Evolutionary conservation across 805 yeast species (phyloP).

Genomic region (Trichomonascus vanleenenianus): DNA sequence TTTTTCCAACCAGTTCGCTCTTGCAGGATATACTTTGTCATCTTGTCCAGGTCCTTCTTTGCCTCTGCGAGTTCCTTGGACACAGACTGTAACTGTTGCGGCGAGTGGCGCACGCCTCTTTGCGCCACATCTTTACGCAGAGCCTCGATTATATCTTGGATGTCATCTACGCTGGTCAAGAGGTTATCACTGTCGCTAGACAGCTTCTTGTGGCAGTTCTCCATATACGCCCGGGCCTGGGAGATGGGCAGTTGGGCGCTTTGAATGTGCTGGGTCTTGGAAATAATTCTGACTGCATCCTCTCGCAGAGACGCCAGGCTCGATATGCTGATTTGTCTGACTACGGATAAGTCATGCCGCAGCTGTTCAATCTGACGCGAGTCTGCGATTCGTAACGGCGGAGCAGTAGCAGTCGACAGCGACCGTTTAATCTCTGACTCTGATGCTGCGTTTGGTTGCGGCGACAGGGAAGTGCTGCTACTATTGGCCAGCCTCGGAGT

Average conservation of each 20-base stretch:
- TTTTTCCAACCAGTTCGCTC: conserved; percentile 85
- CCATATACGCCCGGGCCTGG: conserved; percentile 49
- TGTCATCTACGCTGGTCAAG: conserved; percentile 75
- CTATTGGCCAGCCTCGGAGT: background rate
- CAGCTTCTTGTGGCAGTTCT: conserved; percentile 60
- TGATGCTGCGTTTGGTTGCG: no score
- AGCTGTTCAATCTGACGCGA: conserved; percentile 11
- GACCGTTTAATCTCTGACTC: background rate
- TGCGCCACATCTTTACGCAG: conserved; percentile 85
- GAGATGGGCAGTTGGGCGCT: no score
- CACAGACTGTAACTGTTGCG: conserved; percentile 61
- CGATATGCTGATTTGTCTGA: conserved; percentile 16
- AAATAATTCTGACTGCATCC: conserved; percentile 10
- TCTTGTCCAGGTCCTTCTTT: conserved; percentile 39
- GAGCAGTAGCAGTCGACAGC: conserved; percentile 3
- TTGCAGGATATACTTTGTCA: conserved; percentile 52
- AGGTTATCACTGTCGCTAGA: conserved; percentile 70
- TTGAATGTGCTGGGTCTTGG: conserved; percentile 8
- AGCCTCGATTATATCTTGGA: conserved; percentile 87
- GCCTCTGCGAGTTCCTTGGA: conserved; percentile 58
- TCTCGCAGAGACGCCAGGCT: conserved; percentile 4
- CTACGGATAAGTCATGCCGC: conserved; percentile 20
- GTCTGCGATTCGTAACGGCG: conserved; percentile 1
- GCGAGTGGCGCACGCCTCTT: conserved; percentile 77
- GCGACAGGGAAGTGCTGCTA: no score